Evolutionary conservation across 2,329 filamentous ascomycete genomes (phyloP).

Genomic region (Phyllosticta citriasiana): DNA sequence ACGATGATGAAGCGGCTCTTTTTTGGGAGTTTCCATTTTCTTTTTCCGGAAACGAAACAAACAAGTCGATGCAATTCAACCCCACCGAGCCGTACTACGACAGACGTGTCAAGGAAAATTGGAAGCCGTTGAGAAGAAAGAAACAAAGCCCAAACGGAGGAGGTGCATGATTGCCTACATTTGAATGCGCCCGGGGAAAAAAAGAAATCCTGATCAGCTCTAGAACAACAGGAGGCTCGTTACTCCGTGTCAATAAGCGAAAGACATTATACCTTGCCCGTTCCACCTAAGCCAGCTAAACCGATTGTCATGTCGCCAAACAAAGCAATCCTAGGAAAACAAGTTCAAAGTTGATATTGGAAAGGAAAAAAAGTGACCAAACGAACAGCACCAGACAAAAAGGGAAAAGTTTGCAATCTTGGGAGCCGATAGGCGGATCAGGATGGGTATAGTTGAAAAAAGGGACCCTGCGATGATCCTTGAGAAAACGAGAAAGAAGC

Average conservation of each 20-base stretch:
- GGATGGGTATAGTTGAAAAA: conserved; percentile 9
- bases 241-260: conserved; percentile 4
- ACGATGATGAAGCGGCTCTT: neutral
- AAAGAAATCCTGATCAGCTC: conserved; percentile 2
- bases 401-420: conserved; percentile 3
- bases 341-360: neutral
- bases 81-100: neutral
- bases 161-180: neutral
- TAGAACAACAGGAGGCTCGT: neutral
- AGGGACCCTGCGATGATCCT: neutral
- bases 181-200: neutral
- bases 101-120: neutral
- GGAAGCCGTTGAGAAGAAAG: neutral
- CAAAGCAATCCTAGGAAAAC: neutral
- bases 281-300: neutral
- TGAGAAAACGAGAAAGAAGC: neutral
- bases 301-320: conserved; percentile 4
- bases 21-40: neutral
- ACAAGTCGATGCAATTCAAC: neutral
- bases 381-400: neutral
- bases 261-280: conserved; percentile 5
- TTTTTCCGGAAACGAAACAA: neutral
- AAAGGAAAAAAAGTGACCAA: neutral
- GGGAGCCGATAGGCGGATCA: conserved; percentile 6
- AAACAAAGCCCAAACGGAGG: neutral